Evolutionary conservation across 2,329 filamentous ascomycete species (phyloP), one percentile per base, ranked within the genome.

Genomic region (Arthrocladium fulminans): DNA sequence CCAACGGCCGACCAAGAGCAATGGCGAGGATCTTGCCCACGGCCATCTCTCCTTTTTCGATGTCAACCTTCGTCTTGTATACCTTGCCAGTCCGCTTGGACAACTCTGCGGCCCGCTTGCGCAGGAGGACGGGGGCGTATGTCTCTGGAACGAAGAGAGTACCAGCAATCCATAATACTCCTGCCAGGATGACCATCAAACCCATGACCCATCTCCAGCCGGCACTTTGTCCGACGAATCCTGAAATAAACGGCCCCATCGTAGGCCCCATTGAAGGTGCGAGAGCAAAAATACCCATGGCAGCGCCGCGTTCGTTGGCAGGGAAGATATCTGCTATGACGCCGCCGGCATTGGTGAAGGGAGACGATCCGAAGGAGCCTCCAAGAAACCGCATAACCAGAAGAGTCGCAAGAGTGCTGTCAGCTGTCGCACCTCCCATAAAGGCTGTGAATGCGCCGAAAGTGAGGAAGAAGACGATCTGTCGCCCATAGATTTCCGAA

Each of bases 191-290:
- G 44, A 76, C 73, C 59, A 80, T 73, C 42, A 84, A 64, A 1
- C 79, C 80, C 61, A 77, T 71, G 19, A 86, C 76, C 83, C 83
- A 86, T 57, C 80, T 70, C 84, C 83, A 86, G 13, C 81, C 81
- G 17, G 72, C 74, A 2, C 73, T 70, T 61, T 80, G 72, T 8
- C 79, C 78, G 1, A 85, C 66, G 61, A 86, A 87, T 2, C 81
- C 81, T 53, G 80, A 80, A 5, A 76, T 74, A 39, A 86, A 79
- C 1, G 84, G 84, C 0, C 83, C 80, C 60, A 68, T 77, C 47
- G 66, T 75, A 0, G 83, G 80, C 1, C 82, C 82, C 48, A 86
- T 68, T 61, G 84, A 84, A 0, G 82, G 82, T 6, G 81, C 80
- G 13, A 79, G 72, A 3, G 81, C 77, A 57, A 85, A 87, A 24